Evolutionary conservation across 805 yeast species (phyloP).

Genomic region (Yarrowia phangngaensis): DNA sequence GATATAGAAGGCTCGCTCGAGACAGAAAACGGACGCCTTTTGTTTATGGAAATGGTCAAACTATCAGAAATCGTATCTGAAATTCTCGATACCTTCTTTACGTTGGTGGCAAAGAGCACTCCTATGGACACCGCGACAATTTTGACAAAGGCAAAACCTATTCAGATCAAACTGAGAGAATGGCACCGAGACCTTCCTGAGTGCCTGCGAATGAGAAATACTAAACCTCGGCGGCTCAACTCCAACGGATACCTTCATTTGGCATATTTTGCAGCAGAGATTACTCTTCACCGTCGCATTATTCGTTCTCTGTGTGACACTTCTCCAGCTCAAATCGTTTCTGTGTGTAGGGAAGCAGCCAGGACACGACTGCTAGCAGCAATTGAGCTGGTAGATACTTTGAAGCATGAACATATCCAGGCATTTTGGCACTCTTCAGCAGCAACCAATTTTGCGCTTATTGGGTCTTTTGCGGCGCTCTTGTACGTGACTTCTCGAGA

Average conservation of each 20-base stretch:
- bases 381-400: constrained; percentile 67
- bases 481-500: constrained; percentile 60
- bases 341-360: constrained; percentile 82
- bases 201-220: constrained; percentile 32
- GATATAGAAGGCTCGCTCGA: constrained; percentile 59
- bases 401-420: constrained; percentile 77
- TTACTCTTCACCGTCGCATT: constrained; percentile 66
- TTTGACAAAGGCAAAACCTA: constrained; percentile 63
- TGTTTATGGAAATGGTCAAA: constrained; percentile 39
- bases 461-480: constrained; percentile 84
- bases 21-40: constrained; percentile 38
- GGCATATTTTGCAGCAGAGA: constrained; percentile 85
- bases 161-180: constrained; percentile 39
- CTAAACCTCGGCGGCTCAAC: constrained; percentile 31
- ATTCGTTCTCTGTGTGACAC: constrained; percentile 40
- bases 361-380: constrained; percentile 77
- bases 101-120: constrained; percentile 59
- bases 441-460: constrained; percentile 69
- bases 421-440: constrained; percentile 89
- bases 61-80: constrained; percentile 40
- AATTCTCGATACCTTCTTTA: constrained; percentile 62
- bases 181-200: constrained; percentile 41
- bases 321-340: constrained; percentile 51
- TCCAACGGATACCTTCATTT: constrained; percentile 76
- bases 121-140: constrained; percentile 62